phyloP scores from a whole-genome alignment of 768 basidiomycete genomes.

The Kwoniella europaea region DNA sequence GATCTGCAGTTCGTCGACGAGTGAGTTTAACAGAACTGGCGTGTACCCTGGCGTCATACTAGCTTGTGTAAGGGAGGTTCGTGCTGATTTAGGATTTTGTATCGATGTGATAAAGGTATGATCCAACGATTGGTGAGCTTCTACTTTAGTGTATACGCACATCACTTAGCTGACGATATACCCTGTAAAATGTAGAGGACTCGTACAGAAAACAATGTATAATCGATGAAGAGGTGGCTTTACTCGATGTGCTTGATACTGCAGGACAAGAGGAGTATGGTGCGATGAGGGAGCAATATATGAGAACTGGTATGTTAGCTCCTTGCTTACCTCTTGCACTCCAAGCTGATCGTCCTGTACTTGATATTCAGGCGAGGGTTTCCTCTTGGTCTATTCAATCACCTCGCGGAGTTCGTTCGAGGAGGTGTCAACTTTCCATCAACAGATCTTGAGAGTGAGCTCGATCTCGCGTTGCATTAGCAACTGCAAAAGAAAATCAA shows the following conservation, averaged over 20 bases:
- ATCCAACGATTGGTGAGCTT: constrained; percentile 83
- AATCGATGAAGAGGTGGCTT: constrained; percentile 97
- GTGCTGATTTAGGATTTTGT: constrained; percentile 3
- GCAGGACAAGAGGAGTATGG: constrained; percentile 99
- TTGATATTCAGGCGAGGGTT: constrained; percentile 77
- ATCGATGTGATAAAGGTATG: constrained; percentile 55
- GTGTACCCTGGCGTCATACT: constrained; percentile 13
- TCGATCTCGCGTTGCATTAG: no score
- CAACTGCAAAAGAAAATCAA: no score
- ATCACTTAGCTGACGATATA: background rate
- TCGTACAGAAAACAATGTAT: constrained; percentile 97
- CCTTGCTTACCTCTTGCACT: background rate
- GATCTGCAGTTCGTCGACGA: constrained; percentile 54
- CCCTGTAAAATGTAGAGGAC: constrained; percentile 63
- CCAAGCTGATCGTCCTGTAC: background rate
- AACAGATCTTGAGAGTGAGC: constrained; percentile 73
- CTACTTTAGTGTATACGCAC: background rate
- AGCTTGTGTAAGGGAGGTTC: background rate
- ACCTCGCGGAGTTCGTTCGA: constrained; percentile 98
- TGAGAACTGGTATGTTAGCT: constrained; percentile 70
- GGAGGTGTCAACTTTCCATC: constrained; percentile 93
- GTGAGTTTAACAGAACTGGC: constrained; percentile 30
- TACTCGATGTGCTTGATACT: constrained; percentile 94
- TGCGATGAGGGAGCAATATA: constrained; percentile 99
- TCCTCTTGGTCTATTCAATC: constrained; percentile 96